phyloP scores from a whole-genome alignment of 2,329 filamentous ascomycete genomes.

The Exophiala alcalophila region DNA sequence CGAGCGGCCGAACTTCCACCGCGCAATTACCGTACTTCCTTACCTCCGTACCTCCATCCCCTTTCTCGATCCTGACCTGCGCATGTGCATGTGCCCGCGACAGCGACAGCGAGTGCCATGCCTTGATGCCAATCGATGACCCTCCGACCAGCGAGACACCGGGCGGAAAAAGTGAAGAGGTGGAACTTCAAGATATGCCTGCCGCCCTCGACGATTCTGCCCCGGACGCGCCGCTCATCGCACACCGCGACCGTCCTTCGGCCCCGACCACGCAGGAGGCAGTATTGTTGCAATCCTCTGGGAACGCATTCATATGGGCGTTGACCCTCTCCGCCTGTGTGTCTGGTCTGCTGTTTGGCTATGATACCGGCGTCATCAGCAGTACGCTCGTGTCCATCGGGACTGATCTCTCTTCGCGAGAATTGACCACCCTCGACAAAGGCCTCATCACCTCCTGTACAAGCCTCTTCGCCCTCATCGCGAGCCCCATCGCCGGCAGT shows the following conservation, averaged over 20 bases:
- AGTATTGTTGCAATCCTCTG: constrained; percentile 27
- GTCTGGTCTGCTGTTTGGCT: constrained; percentile 59
- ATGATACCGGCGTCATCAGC: constrained; percentile 62
- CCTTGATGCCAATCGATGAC: no score
- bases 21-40: no score
- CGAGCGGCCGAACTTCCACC: no score
- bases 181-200: constrained; percentile 22
- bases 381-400: constrained; percentile 57
- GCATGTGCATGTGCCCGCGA: no score
- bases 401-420: constrained; percentile 51
- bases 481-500: constrained; percentile 53
- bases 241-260: background rate
- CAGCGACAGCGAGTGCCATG: no score
- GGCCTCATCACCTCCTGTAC: constrained; percentile 58
- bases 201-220: constrained; percentile 12
- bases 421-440: constrained; percentile 55
- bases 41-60: no score
- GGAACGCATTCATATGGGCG: constrained; percentile 52
- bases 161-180: constrained; percentile 14
- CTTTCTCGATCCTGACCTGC: no score
- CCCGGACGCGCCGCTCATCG: constrained; percentile 21
- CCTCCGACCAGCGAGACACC: no score
- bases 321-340: constrained; percentile 58
- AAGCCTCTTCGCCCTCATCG: constrained; percentile 56
- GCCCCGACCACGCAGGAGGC: background rate